These are phyloP conservation scores for Xylaria palmicola DNA, from an alignment of 495 filamentous ascomycete genomes.

Conservation along the genomic window DNA sequence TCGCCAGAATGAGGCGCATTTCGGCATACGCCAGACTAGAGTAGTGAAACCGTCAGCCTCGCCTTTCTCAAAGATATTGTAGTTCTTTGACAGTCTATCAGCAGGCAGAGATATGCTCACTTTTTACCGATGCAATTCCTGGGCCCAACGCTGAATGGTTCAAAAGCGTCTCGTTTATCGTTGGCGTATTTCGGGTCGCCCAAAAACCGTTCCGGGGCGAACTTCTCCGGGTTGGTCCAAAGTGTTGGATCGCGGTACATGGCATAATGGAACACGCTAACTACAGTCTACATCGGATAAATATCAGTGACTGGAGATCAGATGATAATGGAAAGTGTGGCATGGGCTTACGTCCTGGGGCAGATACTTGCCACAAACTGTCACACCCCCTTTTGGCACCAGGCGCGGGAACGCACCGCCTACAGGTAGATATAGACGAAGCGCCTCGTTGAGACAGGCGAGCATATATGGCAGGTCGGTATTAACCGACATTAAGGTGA, in stretches of 20 bases:
- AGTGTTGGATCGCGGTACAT: constrained; percentile 35
- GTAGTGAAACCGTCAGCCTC: no score
- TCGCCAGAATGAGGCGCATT: neutral
- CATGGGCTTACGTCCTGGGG: constrained; percentile 36
- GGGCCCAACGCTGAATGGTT: constrained; percentile 55
- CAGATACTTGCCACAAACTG: constrained; percentile 44
- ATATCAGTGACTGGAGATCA: neutral
- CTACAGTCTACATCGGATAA: constrained; percentile 43
- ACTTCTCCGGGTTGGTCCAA: constrained; percentile 49
- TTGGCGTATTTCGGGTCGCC: constrained; percentile 36
- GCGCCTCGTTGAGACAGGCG: constrained; percentile 49
- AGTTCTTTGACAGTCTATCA: no score
- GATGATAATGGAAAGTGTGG: constrained; percentile 12
- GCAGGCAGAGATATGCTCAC: no score
- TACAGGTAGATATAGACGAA: constrained; percentile 52
- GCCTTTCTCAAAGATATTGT: no score
- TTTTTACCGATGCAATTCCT: constrained; percentile 56
- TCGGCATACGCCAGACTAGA: neutral
- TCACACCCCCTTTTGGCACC: constrained; percentile 42
- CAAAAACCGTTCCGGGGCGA: constrained; percentile 53
- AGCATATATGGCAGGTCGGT: constrained; percentile 46
- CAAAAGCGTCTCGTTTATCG: constrained; percentile 46
- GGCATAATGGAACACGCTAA: constrained; percentile 50
- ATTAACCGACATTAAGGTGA: constrained; percentile 31
- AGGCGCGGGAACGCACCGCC: constrained; percentile 45